phyloP scores from a whole-genome alignment of 2,329 filamentous ascomycete genomes.

The Penicillium expansum region DNA sequence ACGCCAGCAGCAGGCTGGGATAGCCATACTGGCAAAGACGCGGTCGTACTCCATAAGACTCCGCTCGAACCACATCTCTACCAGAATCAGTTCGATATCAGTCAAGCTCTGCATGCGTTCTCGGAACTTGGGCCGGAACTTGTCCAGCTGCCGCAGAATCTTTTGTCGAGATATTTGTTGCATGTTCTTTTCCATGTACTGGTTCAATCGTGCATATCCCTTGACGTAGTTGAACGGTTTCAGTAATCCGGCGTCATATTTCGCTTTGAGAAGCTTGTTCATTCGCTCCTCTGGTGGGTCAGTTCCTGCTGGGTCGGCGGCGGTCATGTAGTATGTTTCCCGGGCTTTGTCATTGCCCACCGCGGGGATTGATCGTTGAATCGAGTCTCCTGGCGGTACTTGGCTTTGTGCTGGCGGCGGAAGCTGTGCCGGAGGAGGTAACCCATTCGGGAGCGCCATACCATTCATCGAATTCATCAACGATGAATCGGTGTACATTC shows the following conservation, averaged over 20 bases:
- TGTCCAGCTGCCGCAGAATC: constrained; percentile 85
- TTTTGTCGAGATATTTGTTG: constrained; percentile 79
- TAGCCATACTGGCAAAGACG: constrained; percentile 98
- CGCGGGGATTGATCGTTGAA: constrained; percentile 60
- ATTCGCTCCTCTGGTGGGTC: constrained; percentile 89
- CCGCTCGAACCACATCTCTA: constrained; percentile 99
- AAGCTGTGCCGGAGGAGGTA: constrained; percentile 39
- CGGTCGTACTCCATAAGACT: constrained; percentile 97
- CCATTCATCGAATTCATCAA: constrained; percentile 46
- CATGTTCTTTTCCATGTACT: constrained; percentile 89
- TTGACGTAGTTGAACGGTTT: constrained; percentile 99
- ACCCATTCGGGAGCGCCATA: constrained; percentile 30
- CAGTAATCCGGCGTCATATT: constrained; percentile 90
- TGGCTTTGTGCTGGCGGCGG: constrained; percentile 31
- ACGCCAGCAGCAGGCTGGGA: constrained; percentile 95
- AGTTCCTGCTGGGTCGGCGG: constrained; percentile 86
- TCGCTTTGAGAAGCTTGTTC: constrained; percentile 88
- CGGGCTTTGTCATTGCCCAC: constrained; percentile 66
- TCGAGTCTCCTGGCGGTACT: constrained; percentile 48
- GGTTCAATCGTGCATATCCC: constrained; percentile 83
- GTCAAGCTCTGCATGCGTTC: constrained; percentile 91
- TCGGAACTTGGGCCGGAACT: constrained; percentile 91
- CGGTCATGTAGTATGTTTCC: constrained; percentile 92
- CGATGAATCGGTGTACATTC: constrained; percentile 60
- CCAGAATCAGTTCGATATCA: constrained; percentile 88